Base-by-base conservation (phyloP, 768 basidiomycete genomes). In the Termitomyces sp. region DNA sequence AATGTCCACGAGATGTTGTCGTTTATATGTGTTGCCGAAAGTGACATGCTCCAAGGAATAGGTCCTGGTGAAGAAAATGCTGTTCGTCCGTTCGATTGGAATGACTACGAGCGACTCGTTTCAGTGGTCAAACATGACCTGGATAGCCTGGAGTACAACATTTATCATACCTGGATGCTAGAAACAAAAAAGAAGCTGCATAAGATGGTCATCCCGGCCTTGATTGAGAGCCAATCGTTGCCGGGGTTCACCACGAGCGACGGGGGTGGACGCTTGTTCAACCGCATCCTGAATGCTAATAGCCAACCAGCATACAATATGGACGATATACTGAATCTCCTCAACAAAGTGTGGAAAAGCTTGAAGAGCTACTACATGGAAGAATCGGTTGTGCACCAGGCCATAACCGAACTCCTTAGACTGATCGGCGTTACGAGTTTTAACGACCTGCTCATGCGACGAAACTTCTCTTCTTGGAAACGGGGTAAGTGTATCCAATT, bases 391-490 rank as follows among this genome's bases (percentile, higher is more conserved):
- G 87, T 96, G 44, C 94, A 96, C 64, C 97, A 98, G 71, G 93
- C 95, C 44, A 78, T 95, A 61, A 96, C 93, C 8, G 97, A 99
- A 72, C 80, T 98, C 13, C 83, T 98, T 64, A 97, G 96, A 76
- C 78, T 98, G 58, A 89, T 98, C 64, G 97, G 97, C 7, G 94
- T 98, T 46, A 91, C 93, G 64, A 95, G 93, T 68, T 99, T 99
- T 74, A 99, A 99, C 69, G 97, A 99, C 66, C 82, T 99, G 60
- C 77, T 99, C 51, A 99, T 99, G 97, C 82, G 97, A 68, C 84
- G 97, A 52, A 99, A 99, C 73, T 99, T 99, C 76, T 95, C 93
- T 63, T 98, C 95, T 7, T 99, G 97, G 97, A 99, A 99, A 75
- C 86, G 97, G 82, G 95, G 95, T 96, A 65, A 53, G 82, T n/a